Evolutionary conservation across 1,284 basidiomycete genomes (phyloP), one percentile per base, ranked within the genome.

Genomic region (Grifola frondosa): DNA sequence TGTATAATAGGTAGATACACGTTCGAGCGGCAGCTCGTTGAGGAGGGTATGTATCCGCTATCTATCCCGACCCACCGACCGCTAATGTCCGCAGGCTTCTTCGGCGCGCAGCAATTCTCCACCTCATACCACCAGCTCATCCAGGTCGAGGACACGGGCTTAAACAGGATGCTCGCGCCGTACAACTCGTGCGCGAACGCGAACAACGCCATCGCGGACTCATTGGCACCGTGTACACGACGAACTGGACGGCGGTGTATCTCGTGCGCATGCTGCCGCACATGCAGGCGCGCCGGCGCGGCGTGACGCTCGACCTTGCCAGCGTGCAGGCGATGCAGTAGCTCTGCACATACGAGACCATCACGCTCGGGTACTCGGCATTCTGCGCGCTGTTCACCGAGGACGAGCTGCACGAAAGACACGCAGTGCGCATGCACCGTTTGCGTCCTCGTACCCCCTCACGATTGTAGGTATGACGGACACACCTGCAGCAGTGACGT

Each of bases 331-430:
- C 60, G 6, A 75, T 77, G 73, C 77, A 78, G 45, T 56, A 71
- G 32, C 56, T 78, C 19, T 82, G 80, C 54, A 75, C 80, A 2
- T 83, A 81, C 52, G 80, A 83, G 73, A 84, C 82, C 7, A 80
- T 84, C 21, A 73, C 83, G 1, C 72, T 87, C 24, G 85, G 84
- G 0, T 84, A 71, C 48, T 73, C 70, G 7, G 44, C 51, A 12
- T 75, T 75, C 52, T 75, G 81, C 55, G 63, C 67, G 11, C 60
- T 84, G 5, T 85, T 85, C 61, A 85, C 80, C 11, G 69, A 81
- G 49, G 71, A 78, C 35, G 84, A 86, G 58, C n/a, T n/a, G n/a
- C n/a, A n/a, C n/a, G n/a, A n/a, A n/a, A n/a, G n/a, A n/a, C n/a
- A n/a, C n/a, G n/a, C n/a, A n/a, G n/a, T n/a, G n/a, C n/a, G n/a